Conservation (phyloP, 2,329 filamentous ascomycete species). For the Paradendryphiella salina region DNA sequence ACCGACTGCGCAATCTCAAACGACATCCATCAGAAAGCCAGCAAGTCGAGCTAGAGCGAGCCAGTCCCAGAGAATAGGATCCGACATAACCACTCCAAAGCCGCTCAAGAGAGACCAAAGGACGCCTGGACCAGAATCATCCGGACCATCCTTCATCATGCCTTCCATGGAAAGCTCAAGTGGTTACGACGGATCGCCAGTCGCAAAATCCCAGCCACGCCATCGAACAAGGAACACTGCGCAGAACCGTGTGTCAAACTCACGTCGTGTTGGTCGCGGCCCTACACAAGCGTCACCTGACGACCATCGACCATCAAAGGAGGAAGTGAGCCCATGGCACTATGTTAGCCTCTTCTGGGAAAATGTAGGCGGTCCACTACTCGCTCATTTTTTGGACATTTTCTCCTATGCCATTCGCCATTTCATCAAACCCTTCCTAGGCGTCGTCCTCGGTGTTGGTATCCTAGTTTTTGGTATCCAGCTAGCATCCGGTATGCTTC, state of each 20-base stretch:
- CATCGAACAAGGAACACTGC: constrained; percentile 2
- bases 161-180: constrained; percentile 37
- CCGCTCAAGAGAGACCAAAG: constrained; percentile 17
- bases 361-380: constrained; percentile 40
- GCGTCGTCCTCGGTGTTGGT: constrained; percentile 59
- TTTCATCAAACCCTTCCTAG: constrained; percentile 65
- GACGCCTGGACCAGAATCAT: constrained; percentile 23
- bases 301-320: constrained; percentile 2
- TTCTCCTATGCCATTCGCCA: constrained; percentile 61
- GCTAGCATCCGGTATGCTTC: constrained; percentile 58
- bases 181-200: constrained; percentile 15
- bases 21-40: constrained; percentile 19
- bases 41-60: constrained; percentile 11
- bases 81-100: constrained; percentile 11
- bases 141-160: constrained; percentile 51
- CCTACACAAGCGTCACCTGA: constrained; percentile 2
- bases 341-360: constrained; percentile 38
- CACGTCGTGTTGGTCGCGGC: constrained; percentile 5
- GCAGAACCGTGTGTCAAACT: neutral
- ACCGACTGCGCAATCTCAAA: constrained; percentile 10
- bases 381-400: constrained; percentile 59
- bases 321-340: constrained; percentile 26
- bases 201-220: neutral
- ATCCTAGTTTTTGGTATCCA: constrained; percentile 61
- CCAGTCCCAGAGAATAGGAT: constrained; percentile 16